A percentile compares a stretch with the other conserved stretches of the same genome.
phyloP scores from a whole-genome alignment of 2,329 filamentous ascomycete species.

The Cytospora piceae region DNA sequence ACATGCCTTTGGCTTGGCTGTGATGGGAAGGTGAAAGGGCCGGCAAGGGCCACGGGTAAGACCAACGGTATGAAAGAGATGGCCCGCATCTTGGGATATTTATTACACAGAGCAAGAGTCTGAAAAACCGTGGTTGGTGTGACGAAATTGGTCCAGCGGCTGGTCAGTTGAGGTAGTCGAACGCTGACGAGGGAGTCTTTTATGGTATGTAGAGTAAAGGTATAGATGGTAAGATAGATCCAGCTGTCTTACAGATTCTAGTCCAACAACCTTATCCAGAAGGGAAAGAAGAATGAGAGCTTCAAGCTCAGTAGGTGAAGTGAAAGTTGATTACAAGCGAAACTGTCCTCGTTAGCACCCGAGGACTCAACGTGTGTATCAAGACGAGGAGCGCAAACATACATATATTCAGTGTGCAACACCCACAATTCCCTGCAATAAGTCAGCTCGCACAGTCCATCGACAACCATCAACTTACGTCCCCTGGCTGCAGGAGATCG shows the following conservation, averaged over 20 bases:
- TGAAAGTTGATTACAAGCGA: slow-evolving; percentile 1
- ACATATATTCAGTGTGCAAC: slow-evolving; percentile 7
- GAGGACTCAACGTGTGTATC: neutral
- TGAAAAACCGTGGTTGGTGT: slow-evolving; percentile 1
- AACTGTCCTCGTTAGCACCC: neutral
- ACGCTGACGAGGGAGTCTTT: neutral
- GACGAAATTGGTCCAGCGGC: slow-evolving; percentile 1
- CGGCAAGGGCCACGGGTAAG: slow-evolving; percentile 19
- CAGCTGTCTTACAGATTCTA: neutral
- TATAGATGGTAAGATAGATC: neutral
- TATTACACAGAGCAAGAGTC: neutral
- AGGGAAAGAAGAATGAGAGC: slow-evolving; percentile 14
- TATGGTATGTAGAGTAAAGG: neutral
- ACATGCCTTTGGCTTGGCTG: slow-evolving; percentile 12
- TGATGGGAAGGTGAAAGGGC: slow-evolving; percentile 25
- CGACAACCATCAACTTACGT: neutral
- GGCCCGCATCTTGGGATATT: slow-evolving; percentile 28
- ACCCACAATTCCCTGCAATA: neutral
- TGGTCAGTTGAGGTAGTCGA: neutral
- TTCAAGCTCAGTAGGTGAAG: slow-evolving; percentile 19
- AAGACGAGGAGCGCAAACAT: slow-evolving; percentile 6
- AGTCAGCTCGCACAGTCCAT: neutral
- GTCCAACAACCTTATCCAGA: neutral
- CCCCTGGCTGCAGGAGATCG: neutral
- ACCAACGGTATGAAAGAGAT: slow-evolving; percentile 21